A percentile compares a stretch with the other conserved stretches of the same genome.
phyloP scores from a whole-genome alignment of 2,329 filamentous ascomycete species.

The Neobulgaria alba region DNA sequence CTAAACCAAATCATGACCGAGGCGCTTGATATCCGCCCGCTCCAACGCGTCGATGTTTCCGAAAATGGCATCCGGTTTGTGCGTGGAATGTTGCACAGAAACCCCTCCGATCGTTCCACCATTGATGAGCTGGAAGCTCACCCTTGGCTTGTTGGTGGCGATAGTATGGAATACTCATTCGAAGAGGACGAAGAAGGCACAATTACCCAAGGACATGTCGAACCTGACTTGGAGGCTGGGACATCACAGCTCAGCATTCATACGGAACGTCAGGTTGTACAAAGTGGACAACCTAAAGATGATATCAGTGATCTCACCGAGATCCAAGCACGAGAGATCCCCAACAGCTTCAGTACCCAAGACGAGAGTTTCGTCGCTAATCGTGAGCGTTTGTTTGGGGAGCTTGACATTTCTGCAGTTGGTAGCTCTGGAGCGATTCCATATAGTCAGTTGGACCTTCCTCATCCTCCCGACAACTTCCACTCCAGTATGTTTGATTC shows the following conservation, averaged over 20 bases:
- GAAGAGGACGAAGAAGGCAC: slow-evolving; percentile 22
- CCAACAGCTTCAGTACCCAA: slow-evolving; percentile 22
- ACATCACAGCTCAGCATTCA: slow-evolving; percentile 27
- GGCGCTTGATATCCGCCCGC: slow-evolving; percentile 55
- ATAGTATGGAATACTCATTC: slow-evolving; percentile 15
- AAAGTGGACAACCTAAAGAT: slow-evolving; percentile 12
- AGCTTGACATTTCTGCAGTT: slow-evolving; percentile 24
- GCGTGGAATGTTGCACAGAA: slow-evolving; percentile 68
- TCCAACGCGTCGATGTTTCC: slow-evolving; percentile 53
- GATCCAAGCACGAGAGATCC: slow-evolving; percentile 21
- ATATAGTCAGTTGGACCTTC: slow-evolving; percentile 22
- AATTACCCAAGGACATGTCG: slow-evolving; percentile 12
- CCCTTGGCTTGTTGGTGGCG: slow-evolving; percentile 53
- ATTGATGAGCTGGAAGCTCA: slow-evolving; percentile 62
- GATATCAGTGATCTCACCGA: slow-evolving; percentile 18
- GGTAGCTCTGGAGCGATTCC: slow-evolving; percentile 27
- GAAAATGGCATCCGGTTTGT: slow-evolving; percentile 65
- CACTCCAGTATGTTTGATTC: slow-evolving; percentile 4
- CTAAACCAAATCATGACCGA: slow-evolving; percentile 80
- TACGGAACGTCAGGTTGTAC: slow-evolving; percentile 5
- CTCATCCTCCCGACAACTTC: slow-evolving; percentile 10
- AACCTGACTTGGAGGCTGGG: slow-evolving; percentile 16
- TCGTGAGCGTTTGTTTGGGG: slow-evolving; percentile 26
- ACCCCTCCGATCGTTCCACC: slow-evolving; percentile 68
- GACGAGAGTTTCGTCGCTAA: slow-evolving; percentile 15